Evolutionary conservation across 306 rosid species (phyloP), one percentile per base, ranked within the genome.

Genomic region (Phaseolus lunatus): DNA sequence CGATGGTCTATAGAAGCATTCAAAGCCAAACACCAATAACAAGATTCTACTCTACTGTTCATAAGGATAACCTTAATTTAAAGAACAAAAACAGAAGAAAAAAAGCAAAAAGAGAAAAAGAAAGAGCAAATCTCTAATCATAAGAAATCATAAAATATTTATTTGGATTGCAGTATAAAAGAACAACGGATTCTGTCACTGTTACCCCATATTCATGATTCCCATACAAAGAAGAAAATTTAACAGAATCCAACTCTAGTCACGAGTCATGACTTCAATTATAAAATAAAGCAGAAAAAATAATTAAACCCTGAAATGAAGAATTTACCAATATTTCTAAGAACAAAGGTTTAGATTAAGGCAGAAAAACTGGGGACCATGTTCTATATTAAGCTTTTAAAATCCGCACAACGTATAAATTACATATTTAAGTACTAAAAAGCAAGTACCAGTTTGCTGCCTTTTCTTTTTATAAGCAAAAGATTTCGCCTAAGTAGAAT

Each of bases 401-500:
- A 7, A 59, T 64, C 31, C 57, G 64, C 27, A 54, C 9, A 53
- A 3, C 22, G 66, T 10, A 12, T 19, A 31, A 9, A n/a, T 18
- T 9, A 47, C 79, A 26, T 29, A 83, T 26, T 20, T 7, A 57
- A 65, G 73, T 7, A 52, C 7, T 53, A 57, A 69, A 83, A 74
- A 72, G 19, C 44, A 80, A 67, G 70, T 69, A 66, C 47, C 18
- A 52, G 64, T 22, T 27, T 27, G 41, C 7, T 31, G 49, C 73
- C 66, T 67, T 67, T 73, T 5, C 52, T 44, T 80, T 70, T 52
- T 74, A 58, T 62, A 43, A 71, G 72, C 12, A 56, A 48, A 29
- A 83, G 76, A 79, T 77, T 78, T 80, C 52, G 78, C 76, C 62
- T 16, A 64, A 47, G 78, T 72, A 87, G 90, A 88, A 84, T 85